Conservation (phyloP, 495 filamentous ascomycete genomes). For the Hamigera avellanea region DNA sequence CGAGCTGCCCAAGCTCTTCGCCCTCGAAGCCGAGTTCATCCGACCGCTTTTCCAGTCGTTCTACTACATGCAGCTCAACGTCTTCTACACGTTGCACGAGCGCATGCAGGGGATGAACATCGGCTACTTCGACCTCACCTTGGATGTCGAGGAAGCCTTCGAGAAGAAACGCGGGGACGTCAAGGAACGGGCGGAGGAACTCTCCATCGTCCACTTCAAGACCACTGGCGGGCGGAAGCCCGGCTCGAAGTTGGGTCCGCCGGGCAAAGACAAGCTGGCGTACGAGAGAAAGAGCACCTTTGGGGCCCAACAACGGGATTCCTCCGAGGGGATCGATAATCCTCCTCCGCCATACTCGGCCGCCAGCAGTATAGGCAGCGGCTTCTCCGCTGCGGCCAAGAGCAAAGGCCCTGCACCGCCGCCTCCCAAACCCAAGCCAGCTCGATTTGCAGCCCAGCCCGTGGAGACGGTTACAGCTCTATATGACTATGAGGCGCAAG, state of each 20-base stretch:
- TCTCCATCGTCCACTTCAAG: conserved; percentile 77
- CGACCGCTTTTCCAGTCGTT: conserved; percentile 95
- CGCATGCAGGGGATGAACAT: conserved; percentile 95
- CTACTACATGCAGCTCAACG: conserved; percentile 99
- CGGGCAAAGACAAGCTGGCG: conserved; percentile 15
- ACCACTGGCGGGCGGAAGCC: conserved; percentile 51
- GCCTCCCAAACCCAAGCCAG: conserved; percentile 85
- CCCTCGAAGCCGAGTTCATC: conserved; percentile 93
- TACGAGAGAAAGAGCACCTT: conserved; percentile 23
- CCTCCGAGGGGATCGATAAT: conserved; percentile 42
- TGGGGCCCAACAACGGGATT: conserved; percentile 21
- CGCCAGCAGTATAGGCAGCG: conserved; percentile 35
- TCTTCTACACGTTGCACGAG: conserved; percentile 98
- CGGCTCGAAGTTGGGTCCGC: conserved; percentile 38
- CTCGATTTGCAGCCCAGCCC: conserved; percentile 52
- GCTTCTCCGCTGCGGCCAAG: conserved; percentile 56
- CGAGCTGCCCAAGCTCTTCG: conserved; percentile 86
- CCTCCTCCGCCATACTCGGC: conserved; percentile 61
- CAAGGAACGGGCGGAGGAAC: conserved; percentile 67
- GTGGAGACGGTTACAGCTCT: conserved; percentile 69
- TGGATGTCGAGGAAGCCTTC: conserved; percentile 85
- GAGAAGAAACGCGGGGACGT: conserved; percentile 77
- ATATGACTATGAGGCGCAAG: conserved; percentile 95
- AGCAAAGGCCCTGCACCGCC: conserved; percentile 77
- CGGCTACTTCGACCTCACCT: conserved; percentile 87